Evolutionary conservation across 257 asterid species (phyloP), one percentile per base, ranked within the genome.

Genomic region (Solanum dulcamara): DNA sequence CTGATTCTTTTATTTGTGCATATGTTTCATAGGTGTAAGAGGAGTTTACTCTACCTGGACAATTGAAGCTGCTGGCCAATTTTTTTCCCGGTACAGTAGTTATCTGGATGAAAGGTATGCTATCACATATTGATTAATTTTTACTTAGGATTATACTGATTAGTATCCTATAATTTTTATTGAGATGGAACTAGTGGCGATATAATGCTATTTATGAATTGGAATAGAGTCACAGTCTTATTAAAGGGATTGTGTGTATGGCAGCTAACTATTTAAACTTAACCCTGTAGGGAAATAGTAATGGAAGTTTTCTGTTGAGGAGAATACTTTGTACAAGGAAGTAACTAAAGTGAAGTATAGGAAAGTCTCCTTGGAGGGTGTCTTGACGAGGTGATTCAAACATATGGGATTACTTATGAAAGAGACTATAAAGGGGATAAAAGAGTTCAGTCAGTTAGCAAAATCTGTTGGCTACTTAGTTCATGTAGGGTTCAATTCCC

Each of bases 11-110:
- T 85, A 33, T 72, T 66, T 85, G 87, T 64, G 84, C 81, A 88
- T 80, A 37, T 68, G 83, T 74, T 83, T 37, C 83, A 68, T 71
- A 96, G 99, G 99, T 88, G 86, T 91, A 80, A 96, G 94, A 88
- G 98, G 93, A 87, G 89, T 90, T 77, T 96, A 96, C 89, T 90
- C 97, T 84, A 94, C 99, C 81, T 83, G 88, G 90, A 88, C 93
- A 70, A 93, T 92, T 87, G 91, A 90, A 86, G 94, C 97, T 88
- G 96, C 95, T 66, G 89, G 93, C 81, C 89, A 85, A 72, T 94
- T 96, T 91, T 85, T 96, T 44, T 82, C 83, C 84, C 90, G 85
- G 68, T 94, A 94, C 88, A 88, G 93, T 86, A 86, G 93, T 91
- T 86, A 77, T 89, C 91, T 94, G 89, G 93, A 93, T 80, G 85